Percentiles rank a stretch among this genome's conserved stretches.
Conservation (phyloP, 148 eudicot species). For the Selenicereus undatus region DNA sequence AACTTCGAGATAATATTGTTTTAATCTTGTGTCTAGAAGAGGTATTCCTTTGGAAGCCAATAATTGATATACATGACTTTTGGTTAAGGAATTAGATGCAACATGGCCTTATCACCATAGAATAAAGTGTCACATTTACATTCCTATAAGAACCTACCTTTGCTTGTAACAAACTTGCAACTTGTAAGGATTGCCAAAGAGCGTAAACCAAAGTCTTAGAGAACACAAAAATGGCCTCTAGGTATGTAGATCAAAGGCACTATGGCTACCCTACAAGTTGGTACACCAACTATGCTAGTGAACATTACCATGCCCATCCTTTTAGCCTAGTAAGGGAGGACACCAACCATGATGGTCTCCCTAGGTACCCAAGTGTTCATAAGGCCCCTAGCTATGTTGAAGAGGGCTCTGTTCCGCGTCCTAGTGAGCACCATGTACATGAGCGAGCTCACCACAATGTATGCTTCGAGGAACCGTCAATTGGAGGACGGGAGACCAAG, state of each 20-base stretch:
- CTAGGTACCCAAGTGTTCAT: neutral
- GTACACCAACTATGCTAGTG: neutral
- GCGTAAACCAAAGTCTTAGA: neutral
- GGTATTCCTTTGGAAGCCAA: neutral
- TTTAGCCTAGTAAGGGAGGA: neutral
- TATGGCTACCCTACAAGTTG: neutral
- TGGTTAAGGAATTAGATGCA: slow-evolving; percentile 33
- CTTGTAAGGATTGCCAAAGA: too few relatives aligned
- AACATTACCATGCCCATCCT: neutral
- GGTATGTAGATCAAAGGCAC: neutral
- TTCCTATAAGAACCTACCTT: slow-evolving; percentile 7
- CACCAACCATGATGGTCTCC: neutral
- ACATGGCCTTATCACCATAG: slow-evolving; percentile 21
- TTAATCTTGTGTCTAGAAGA: neutral
- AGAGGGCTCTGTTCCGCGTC: neutral
- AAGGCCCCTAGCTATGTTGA: neutral
- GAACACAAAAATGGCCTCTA: slow-evolving; percentile 2
- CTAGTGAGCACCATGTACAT: slow-evolving; percentile 1
- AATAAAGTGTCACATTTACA: slow-evolving; percentile 7
- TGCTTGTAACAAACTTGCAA: neutral
- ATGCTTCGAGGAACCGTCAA: neutral
- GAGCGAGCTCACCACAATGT: neutral
- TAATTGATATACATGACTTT: neutral
- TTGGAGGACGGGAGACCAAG: neutral
- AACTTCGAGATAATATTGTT: neutral